A percentile compares a stretch with the other conserved stretches of the same genome.
These are phyloP conservation scores for Daldinia grandis DNA, from an alignment of 495 filamentous ascomycete species.

Conservation along the genomic window DNA sequence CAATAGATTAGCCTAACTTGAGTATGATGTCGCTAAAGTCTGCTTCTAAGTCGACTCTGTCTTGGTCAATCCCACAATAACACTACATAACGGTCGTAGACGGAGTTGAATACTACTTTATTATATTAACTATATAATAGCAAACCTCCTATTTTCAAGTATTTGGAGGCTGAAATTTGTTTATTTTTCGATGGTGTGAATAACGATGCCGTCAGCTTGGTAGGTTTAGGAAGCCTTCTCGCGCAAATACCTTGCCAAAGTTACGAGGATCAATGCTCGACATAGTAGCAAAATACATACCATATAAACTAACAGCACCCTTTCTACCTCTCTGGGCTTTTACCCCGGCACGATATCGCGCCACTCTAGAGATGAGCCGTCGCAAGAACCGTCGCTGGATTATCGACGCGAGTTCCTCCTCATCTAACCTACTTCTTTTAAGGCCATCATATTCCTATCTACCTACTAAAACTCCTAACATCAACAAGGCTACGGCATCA, in stretches of 20 bases:
- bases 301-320: neutral
- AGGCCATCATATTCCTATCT: neutral
- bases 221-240: slow-evolving; percentile 11
- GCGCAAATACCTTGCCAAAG: slow-evolving; percentile 12
- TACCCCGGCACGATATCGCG: slow-evolving; percentile 1
- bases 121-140: neutral
- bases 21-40: neutral
- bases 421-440: neutral
- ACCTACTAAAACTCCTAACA: neutral
- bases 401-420: slow-evolving; percentile 7
- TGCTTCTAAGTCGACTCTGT: neutral
- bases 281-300: neutral
- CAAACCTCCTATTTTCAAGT: neutral
- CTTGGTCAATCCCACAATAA: no score
- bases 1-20: neutral
- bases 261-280: slow-evolving; percentile 2
- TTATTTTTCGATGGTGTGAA: neutral
- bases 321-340: neutral
- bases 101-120: neutral
- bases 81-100: neutral
- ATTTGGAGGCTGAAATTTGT: neutral
- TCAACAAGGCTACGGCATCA: slow-evolving; percentile 19
- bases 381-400: slow-evolving; percentile 8
- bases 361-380: slow-evolving; percentile 11
- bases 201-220: slow-evolving; percentile 2